A percentile compares a stretch with the other conserved stretches of the same genome.
Conservation (phyloP, 495 filamentous ascomycete genomes). For the Penicillium herquei region DNA sequence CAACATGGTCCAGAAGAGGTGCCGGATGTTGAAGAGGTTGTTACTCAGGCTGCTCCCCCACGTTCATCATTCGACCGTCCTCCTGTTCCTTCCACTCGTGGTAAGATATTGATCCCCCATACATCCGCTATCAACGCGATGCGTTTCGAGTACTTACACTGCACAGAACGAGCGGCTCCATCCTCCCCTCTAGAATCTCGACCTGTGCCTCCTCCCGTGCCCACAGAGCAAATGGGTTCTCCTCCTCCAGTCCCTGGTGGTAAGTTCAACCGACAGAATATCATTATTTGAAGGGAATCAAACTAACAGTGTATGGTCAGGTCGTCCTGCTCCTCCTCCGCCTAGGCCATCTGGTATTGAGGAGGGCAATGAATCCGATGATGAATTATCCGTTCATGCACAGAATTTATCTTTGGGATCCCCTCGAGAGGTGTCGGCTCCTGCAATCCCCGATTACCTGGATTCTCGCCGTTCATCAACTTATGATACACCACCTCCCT, state of each 20-base stretch:
- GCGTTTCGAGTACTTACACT: neutral
- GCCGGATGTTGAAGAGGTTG: slow-evolving; percentile 61
- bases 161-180: slow-evolving; percentile 27
- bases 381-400: slow-evolving; percentile 77
- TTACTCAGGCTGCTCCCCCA: slow-evolving; percentile 42
- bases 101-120: slow-evolving; percentile 31
- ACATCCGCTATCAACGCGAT: no score
- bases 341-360: slow-evolving; percentile 60
- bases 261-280: slow-evolving; percentile 43
- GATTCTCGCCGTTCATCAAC: slow-evolving; percentile 42
- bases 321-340: slow-evolving; percentile 55
- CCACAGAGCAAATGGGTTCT: slow-evolving; percentile 61
- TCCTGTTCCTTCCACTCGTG: slow-evolving; percentile 48
- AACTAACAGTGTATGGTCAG: slow-evolving; percentile 39
- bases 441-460: slow-evolving; percentile 48
- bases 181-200: slow-evolving; percentile 34
- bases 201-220: slow-evolving; percentile 53
- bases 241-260: slow-evolving; percentile 68
- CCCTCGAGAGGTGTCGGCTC: slow-evolving; percentile 37
- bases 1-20: slow-evolving; percentile 50
- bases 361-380: slow-evolving; percentile 86
- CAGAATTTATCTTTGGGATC: slow-evolving; percentile 43
- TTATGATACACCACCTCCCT: slow-evolving; percentile 50
- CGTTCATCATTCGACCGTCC: slow-evolving; percentile 47
- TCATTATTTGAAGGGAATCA: slow-evolving; percentile 10